These are phyloP conservation scores for Capsella bursapastoris DNA, from an alignment of 345 rosid genomes.

Conservation along the genomic window DNA sequence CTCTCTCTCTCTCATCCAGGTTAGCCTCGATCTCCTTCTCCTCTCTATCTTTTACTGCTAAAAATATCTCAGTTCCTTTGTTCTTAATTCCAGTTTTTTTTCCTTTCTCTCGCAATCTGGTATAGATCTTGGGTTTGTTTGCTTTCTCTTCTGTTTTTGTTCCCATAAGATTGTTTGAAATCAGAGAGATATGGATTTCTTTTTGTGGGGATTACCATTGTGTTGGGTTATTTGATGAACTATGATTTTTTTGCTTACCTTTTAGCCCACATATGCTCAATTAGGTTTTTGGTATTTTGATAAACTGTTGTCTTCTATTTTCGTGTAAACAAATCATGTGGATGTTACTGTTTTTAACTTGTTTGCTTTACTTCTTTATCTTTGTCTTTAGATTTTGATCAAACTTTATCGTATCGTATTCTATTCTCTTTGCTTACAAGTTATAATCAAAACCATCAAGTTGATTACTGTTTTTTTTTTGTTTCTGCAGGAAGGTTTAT, in stretches of 20 bases:
- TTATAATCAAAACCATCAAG: constrained; percentile 29
- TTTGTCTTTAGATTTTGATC: not conserved
- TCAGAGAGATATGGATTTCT: not conserved
- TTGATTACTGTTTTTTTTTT: constrained; percentile 28
- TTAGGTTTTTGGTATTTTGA: not conserved
- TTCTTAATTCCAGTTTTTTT: constrained; percentile 21
- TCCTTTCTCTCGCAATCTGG: not conserved
- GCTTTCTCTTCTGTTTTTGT: too few species aligned
- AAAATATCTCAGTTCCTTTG: not conserved
- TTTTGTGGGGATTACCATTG: too few species aligned
- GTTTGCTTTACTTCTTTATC: not conserved
- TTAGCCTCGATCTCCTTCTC: constrained; percentile 21
- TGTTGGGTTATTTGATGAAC: too few species aligned
- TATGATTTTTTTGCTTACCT: not conserved
- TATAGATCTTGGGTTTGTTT: too few species aligned
- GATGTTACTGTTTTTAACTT: not conserved
- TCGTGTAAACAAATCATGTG: not conserved
- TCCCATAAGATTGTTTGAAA: not conserved
- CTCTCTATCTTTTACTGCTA: not conserved
- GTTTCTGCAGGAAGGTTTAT: constrained; percentile 46
- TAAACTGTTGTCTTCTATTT: not conserved
- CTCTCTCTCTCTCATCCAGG: not conserved
- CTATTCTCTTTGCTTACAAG: constrained; percentile 35
- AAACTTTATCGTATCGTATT: constrained; percentile 10
- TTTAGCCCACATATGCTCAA: not conserved